Conservation (phyloP, 1,284 basidiomycete species). For the Sporisorium scitamineum region DNA sequence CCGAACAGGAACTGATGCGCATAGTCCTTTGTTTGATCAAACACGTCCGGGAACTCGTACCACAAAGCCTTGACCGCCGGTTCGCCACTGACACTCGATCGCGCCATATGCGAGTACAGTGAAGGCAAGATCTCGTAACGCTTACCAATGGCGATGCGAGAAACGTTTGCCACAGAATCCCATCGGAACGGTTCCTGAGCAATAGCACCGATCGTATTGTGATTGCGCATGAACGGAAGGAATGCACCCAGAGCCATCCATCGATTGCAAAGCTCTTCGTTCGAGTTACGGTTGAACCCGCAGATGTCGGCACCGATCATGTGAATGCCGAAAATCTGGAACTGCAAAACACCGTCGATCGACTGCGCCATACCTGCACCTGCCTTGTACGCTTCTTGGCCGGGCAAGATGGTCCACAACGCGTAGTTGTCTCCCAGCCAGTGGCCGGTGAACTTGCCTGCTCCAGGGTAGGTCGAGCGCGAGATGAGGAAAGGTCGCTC, state of each 20-base stretch:
- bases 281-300: conserved; percentile 74
- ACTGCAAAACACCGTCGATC: conserved; percentile 79
- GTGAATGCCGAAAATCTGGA: conserved; percentile 73
- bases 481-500: conserved; percentile 59
- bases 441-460: conserved; percentile 44
- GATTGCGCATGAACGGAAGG: conserved; percentile 52
- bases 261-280: conserved; percentile 78
- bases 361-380: conserved; percentile 71
- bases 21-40: conserved; percentile 43
- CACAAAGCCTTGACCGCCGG: conserved; percentile 50
- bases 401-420: conserved; percentile 74
- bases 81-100: conserved; percentile 23
- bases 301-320: conserved; percentile 54
- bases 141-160: conserved; percentile 49
- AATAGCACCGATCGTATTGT: conserved; percentile 55
- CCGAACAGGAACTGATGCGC: conserved; percentile 58
- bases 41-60: conserved; percentile 53
- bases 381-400: conserved; percentile 39
- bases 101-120: conserved; percentile 48
- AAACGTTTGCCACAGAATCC: conserved; percentile 51
- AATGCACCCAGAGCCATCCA: conserved; percentile 56
- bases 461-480: conserved; percentile 56
- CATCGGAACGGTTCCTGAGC: conserved; percentile 55
- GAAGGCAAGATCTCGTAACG: conserved; percentile 48
- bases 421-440: conserved; percentile 78